Percentiles rank a stretch among this genome's conserved stretches.
phyloP scores from a whole-genome alignment of 805 yeast genomes.

The Candida schatavii region DNA sequence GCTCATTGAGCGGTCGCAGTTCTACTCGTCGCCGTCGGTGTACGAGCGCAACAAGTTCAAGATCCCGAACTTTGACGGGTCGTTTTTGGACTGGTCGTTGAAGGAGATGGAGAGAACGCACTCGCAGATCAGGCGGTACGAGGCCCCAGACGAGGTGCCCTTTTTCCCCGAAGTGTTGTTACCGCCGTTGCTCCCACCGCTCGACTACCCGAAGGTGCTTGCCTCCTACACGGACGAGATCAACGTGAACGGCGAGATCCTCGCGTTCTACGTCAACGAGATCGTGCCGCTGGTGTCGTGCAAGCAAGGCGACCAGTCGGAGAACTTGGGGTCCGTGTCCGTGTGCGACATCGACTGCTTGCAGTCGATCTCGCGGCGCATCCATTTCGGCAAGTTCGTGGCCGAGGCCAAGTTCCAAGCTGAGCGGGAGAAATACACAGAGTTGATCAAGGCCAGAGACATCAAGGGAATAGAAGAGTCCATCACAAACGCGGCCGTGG shows the following conservation, averaged over 20 bases:
- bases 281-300: slow-evolving; percentile 75
- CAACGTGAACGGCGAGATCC: slow-evolving; percentile 71
- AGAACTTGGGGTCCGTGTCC: slow-evolving; percentile 86
- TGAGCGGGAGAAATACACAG: slow-evolving; percentile 61
- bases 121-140: slow-evolving; percentile 81
- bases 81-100: slow-evolving; percentile 85
- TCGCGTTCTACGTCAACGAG: slow-evolving; percentile 61
- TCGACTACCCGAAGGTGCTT: slow-evolving; percentile 74
- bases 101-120: slow-evolving; percentile 63
- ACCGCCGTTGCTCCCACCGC: slow-evolving; percentile 75
- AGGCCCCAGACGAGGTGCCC: slow-evolving; percentile 92
- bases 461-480: slow-evolving; percentile 69
- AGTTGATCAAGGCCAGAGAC: slow-evolving; percentile 65
- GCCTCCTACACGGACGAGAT: slow-evolving; percentile 73
- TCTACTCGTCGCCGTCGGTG: slow-evolving; percentile 69
- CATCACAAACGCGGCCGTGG: slow-evolving; percentile 87
- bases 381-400: slow-evolving; percentile 96
- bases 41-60: slow-evolving; percentile 57
- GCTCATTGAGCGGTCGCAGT: slow-evolving; percentile 90
- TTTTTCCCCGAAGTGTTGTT: slow-evolving; percentile 71
- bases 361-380: slow-evolving; percentile 85
- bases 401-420: slow-evolving; percentile 88
- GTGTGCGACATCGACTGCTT: slow-evolving; percentile 80
- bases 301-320: slow-evolving; percentile 68
- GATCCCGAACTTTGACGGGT: slow-evolving; percentile 70